Conservation (phyloP, 768 basidiomycete genomes). For the Lyophyllum decastes region DNA sequence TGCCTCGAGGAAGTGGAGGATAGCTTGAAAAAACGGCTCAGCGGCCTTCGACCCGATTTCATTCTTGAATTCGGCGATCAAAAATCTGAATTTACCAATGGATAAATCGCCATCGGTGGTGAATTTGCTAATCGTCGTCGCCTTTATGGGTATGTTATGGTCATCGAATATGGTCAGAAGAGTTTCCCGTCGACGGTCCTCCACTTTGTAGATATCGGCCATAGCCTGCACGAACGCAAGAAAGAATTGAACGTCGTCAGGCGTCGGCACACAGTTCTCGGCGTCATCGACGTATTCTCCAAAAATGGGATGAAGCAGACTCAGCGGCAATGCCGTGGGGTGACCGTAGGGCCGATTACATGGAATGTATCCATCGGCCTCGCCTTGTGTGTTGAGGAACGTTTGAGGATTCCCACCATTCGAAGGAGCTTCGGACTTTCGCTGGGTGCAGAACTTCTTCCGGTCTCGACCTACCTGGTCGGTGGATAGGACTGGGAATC, state of each 20-base stretch:
- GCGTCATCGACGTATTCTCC: slow-evolving; percentile 19
- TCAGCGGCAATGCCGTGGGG: slow-evolving; percentile 15
- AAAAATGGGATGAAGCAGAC: slow-evolving; percentile 23
- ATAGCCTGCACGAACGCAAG: neutral
- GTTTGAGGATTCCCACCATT: neutral
- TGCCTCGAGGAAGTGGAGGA: slow-evolving; percentile 16
- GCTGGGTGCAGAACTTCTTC: no score
- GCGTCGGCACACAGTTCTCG: slow-evolving; percentile 2
- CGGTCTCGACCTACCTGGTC: no score
- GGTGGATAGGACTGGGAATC: no score
- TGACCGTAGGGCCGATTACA: slow-evolving; percentile 13
- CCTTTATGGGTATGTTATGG: neutral
- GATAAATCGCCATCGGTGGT: neutral
- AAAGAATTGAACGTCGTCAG: slow-evolving; percentile 11
- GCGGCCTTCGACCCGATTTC: slow-evolving; percentile 5
- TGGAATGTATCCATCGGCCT: neutral
- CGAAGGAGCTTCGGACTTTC: no score
- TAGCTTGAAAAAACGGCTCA: slow-evolving; percentile 20
- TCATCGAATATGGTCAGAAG: neutral
- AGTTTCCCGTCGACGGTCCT: neutral
- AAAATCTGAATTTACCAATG: neutral
- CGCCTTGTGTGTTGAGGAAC: neutral
- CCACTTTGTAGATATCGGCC: neutral
- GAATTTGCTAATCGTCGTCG: neutral
- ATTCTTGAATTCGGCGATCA: slow-evolving; percentile 16